A percentile compares a stretch with the other conserved stretches of the same genome.
Conservation (phyloP, 441 rosid species). For the Adansonia grandidieri region DNA sequence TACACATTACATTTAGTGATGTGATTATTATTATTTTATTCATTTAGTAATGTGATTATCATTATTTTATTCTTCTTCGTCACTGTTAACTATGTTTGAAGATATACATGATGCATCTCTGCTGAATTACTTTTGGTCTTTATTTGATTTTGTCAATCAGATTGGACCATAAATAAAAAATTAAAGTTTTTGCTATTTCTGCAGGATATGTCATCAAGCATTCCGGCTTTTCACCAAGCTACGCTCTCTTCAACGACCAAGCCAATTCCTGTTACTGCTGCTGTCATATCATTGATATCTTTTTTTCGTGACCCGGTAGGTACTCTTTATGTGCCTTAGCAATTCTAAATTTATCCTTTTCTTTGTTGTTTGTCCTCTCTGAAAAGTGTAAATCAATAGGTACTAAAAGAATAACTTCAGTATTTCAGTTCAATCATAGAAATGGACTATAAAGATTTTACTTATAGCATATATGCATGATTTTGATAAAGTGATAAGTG, state of each 20-base stretch:
- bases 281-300: slow-evolving; percentile 78
- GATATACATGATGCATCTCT: not conserved
- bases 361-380: not conserved
- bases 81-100: not conserved
- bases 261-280: slow-evolving; percentile 76
- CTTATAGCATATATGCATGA: not conserved
- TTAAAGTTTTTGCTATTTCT: slow-evolving; percentile 34
- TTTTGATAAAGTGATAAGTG: not conserved
- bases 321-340: slow-evolving; percentile 17
- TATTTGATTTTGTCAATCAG: not conserved
- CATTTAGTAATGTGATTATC: not conserved
- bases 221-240: slow-evolving; percentile 76
- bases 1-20: not conserved
- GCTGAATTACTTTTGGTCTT: not conserved
- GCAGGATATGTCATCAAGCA: slow-evolving; percentile 64
- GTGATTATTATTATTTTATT: not conserved
- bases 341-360: not conserved
- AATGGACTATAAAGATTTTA: not conserved
- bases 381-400: not conserved
- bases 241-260: slow-evolving; percentile 73
- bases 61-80: not conserved
- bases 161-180: slow-evolving; percentile 4
- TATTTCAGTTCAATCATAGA: not conserved
- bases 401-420: not conserved
- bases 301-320: slow-evolving; percentile 71